Evolutionary conservation across 306 rosid genomes (phyloP).

Genomic region (Malus fusca): DNA sequence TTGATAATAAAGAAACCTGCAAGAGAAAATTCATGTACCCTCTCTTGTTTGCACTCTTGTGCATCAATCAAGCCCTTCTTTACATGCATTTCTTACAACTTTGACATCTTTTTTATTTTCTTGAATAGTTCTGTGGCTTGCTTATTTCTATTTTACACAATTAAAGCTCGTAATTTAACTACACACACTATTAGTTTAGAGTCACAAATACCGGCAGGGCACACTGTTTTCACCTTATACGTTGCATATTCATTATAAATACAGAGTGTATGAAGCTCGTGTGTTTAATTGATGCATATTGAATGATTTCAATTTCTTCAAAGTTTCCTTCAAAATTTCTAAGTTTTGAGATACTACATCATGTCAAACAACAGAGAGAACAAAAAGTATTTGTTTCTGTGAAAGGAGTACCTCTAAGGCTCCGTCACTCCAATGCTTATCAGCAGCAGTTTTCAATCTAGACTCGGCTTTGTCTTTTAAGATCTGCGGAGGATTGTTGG

Average conservation of each 20-base stretch:
- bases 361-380: slow-evolving; percentile 7
- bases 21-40: background rate
- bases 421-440: slow-evolving; percentile 97
- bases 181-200: background rate
- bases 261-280: background rate
- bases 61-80: background rate
- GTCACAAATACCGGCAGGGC: background rate
- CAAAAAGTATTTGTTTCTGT: background rate
- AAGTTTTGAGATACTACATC: background rate
- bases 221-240: background rate
- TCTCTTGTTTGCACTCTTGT: background rate
- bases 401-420: slow-evolving; percentile 71
- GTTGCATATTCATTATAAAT: background rate
- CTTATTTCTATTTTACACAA: background rate
- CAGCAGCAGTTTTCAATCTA: slow-evolving; percentile 79
- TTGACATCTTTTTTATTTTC: background rate
- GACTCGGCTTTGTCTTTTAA: slow-evolving; percentile 72
- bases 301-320: background rate
- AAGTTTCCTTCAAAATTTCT: background rate
- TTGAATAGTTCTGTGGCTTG: background rate
- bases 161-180: background rate
- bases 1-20: background rate
- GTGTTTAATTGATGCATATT: background rate
- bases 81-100: background rate
- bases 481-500: slow-evolving; percentile 35